These are phyloP conservation scores for Suhomyces choctaworum DNA, from an alignment of 1,139 yeast species.

Conservation along the genomic window DNA sequence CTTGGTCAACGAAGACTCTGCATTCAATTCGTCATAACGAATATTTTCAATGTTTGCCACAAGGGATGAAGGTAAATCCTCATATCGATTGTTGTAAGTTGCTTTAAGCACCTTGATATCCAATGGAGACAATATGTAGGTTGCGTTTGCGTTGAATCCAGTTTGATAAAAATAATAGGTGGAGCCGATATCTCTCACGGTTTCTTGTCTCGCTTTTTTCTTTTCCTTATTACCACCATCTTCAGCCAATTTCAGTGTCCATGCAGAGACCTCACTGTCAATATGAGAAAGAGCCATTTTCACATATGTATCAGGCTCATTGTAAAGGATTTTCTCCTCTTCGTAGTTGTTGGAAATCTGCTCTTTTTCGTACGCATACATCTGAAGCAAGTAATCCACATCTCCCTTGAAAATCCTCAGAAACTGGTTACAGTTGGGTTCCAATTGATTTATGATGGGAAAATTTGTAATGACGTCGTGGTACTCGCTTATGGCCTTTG, in stretches of 20 bases:
- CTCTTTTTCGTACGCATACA: slow-evolving; percentile 58
- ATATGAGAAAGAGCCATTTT: slow-evolving; percentile 59
- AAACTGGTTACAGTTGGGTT: slow-evolving; percentile 31
- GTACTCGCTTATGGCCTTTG: slow-evolving; percentile 39
- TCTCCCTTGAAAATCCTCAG: slow-evolving; percentile 69
- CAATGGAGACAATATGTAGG: slow-evolving; percentile 70
- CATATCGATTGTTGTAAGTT: slow-evolving; percentile 58
- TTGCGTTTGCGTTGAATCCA: slow-evolving; percentile 63
- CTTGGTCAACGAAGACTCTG: slow-evolving; percentile 54
- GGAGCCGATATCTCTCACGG: slow-evolving; percentile 1
- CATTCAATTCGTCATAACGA: slow-evolving; percentile 58
- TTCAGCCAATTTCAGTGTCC: slow-evolving; percentile 27
- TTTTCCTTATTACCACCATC: slow-evolving; percentile 3
- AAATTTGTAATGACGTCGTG: slow-evolving; percentile 29
- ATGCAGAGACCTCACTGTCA: slow-evolving; percentile 41
- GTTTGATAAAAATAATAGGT: slow-evolving; percentile 64
- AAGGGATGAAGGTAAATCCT: slow-evolving; percentile 65
- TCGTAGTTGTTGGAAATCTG: slow-evolving; percentile 49
- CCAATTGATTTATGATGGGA: slow-evolving; percentile 29
- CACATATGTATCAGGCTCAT: slow-evolving; percentile 60
- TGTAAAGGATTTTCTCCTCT: slow-evolving; percentile 57
- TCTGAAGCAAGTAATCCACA: slow-evolving; percentile 48
- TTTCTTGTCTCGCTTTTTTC: background rate
- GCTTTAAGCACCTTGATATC: slow-evolving; percentile 73
- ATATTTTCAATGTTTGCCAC: slow-evolving; percentile 69